Percentiles rank a stretch among this genome's conserved stretches.
Evolutionary conservation across 163 green algal genomes (phyloP).

Genomic region (Chlorella variabilis): DNA sequence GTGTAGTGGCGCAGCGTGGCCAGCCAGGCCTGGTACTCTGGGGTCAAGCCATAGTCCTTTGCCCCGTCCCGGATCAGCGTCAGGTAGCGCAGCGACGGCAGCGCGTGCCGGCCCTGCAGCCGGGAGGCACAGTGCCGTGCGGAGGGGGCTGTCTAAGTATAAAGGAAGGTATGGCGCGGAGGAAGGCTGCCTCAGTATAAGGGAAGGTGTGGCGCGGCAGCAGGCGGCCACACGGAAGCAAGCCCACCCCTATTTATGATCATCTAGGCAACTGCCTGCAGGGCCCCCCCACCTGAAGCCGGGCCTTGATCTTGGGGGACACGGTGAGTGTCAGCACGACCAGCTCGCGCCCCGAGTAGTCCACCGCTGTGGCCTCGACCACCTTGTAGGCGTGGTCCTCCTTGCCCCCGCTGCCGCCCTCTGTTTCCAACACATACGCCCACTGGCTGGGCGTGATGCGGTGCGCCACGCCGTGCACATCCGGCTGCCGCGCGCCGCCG

Average conservation of each 20-base stretch:
- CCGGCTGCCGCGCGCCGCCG: not conserved
- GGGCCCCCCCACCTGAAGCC: conserved; percentile 15
- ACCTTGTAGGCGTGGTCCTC: conserved; percentile 26
- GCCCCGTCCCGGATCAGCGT: conserved; percentile 47
- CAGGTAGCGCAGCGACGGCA: conserved; percentile 54
- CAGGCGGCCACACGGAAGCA: too few species aligned
- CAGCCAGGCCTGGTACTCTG: conserved; percentile 47
- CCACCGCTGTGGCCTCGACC: not conserved
- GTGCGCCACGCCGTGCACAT: conserved; percentile 54
- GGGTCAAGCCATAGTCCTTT: conserved; percentile 32
- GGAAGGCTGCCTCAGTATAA: not conserved
- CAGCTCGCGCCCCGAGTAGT: conserved; percentile 35
- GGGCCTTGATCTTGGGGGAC: not conserved
- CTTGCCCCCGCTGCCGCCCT: conserved; percentile 43
- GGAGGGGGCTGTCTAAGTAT: too few species aligned
- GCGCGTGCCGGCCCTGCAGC: conserved; percentile 15
- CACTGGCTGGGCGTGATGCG: conserved; percentile 52
- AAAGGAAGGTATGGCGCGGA: not conserved
- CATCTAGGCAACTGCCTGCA: too few species aligned
- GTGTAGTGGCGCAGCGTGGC: conserved; percentile 42
- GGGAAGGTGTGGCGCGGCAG: too few species aligned
- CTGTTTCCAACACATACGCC: conserved; percentile 43
- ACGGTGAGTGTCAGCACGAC: conserved; percentile 8
- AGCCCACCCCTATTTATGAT: too few species aligned
- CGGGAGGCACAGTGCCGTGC: too few species aligned